Evolutionary conservation across 176 grass and related monocot species (phyloP).

Genomic region (Rhynchospora tenuis): DNA sequence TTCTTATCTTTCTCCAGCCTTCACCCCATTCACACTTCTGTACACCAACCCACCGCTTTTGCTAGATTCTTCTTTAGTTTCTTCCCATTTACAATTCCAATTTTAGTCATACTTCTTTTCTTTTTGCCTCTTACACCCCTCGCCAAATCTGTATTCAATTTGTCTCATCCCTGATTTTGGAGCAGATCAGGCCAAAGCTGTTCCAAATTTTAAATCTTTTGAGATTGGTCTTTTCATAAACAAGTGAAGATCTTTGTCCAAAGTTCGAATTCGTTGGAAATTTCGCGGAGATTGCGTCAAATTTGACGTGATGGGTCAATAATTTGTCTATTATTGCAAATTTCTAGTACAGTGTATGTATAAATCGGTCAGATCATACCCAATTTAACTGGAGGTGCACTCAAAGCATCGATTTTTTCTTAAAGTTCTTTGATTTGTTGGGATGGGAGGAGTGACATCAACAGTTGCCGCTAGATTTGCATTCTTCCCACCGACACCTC

Average conservation of each 20-base stretch:
- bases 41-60: constrained; percentile 8
- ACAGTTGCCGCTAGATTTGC: constrained; percentile 78
- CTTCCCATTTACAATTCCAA: neutral
- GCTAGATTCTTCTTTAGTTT: constrained; percentile 13
- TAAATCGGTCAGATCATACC: neutral
- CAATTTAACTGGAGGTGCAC: constrained; percentile 9
- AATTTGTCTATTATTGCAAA: neutral
- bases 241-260: neutral
- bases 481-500: constrained; percentile 78
- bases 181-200: constrained; percentile 16
- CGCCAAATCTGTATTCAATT: neutral
- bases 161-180: neutral
- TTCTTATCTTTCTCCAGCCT: neutral
- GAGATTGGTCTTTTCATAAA: neutral
- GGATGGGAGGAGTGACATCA: constrained; percentile 75
- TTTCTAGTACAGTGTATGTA: neutral
- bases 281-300: neutral
- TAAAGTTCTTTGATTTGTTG: constrained; percentile 1
- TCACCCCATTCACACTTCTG: constrained; percentile 5
- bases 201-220: neutral
- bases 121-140: neutral
- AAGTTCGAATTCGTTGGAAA: constrained; percentile 17
- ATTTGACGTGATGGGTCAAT: neutral
- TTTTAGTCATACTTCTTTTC: neutral
- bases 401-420: neutral